Conservation (phyloP, 2,329 filamentous ascomycete species). For the Alternaria ventricosa region DNA sequence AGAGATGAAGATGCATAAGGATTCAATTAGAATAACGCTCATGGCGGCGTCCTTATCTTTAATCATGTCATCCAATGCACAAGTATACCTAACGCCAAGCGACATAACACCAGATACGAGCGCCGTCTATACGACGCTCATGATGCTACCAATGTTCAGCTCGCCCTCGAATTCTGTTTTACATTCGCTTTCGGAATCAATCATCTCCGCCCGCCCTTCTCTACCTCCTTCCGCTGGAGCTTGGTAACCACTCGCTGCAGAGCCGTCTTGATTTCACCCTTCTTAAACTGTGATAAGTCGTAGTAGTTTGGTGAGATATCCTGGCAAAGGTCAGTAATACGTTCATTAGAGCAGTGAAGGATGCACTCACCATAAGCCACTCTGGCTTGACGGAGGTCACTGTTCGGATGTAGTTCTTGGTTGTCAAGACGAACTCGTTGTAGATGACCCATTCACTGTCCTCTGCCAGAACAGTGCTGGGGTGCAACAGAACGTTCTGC, state of each 20-base stretch:
- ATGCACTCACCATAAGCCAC: constrained; percentile 79
- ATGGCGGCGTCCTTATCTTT: background rate
- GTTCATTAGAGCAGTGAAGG: background rate
- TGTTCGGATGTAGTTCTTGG: constrained; percentile 96
- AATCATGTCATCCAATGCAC: background rate
- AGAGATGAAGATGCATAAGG: background rate
- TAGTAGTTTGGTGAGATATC: constrained; percentile 96
- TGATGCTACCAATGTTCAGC: background rate
- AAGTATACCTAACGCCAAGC: background rate
- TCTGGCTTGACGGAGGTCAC: constrained; percentile 91
- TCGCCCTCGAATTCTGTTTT: background rate
- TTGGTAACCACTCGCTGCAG: constrained; percentile 62
- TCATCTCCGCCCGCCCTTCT: constrained; percentile 23
- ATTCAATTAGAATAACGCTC: background rate
- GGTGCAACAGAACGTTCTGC: constrained; percentile 90
- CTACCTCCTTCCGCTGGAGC: constrained; percentile 59
- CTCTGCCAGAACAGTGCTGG: constrained; percentile 84
- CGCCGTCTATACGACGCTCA: background rate
- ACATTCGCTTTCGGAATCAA: background rate
- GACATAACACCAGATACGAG: background rate
- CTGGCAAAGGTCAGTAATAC: constrained; percentile 52
- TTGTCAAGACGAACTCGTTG: constrained; percentile 97
- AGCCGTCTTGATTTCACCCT: constrained; percentile 82
- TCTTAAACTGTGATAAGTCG: constrained; percentile 79
- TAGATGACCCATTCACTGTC: constrained; percentile 98